Evolutionary conservation across 495 filamentous ascomycete genomes (phyloP).

Genomic region (Pyronema omphalodes): DNA sequence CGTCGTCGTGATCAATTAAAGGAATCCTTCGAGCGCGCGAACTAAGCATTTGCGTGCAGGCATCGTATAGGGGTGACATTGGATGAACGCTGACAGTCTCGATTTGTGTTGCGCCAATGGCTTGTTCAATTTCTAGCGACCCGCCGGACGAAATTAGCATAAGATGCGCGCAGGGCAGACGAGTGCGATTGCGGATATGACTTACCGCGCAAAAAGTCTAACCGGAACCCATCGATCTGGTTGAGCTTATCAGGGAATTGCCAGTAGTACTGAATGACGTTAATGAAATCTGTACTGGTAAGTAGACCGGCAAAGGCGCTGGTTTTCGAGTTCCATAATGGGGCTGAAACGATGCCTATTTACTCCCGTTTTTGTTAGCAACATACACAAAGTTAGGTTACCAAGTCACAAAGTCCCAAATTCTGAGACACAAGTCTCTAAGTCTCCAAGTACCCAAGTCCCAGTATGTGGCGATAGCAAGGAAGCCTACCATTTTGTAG

Average conservation of each 20-base stretch:
- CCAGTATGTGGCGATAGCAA: not conserved
- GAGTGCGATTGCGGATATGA: not conserved
- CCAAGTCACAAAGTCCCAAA: too few species aligned
- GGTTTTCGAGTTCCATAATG: conserved; percentile 88
- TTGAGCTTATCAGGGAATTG: conserved; percentile 82
- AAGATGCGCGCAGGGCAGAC: not conserved
- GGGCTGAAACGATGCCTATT: conserved; percentile 89
- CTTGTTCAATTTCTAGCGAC: conserved; percentile 69
- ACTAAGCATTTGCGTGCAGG: conserved; percentile 83
- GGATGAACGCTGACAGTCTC: conserved; percentile 95
- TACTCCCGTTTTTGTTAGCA: not conserved
- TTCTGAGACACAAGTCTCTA: too few species aligned
- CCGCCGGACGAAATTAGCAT: not conserved
- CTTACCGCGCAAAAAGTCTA: conserved; percentile 79
- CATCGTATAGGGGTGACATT: conserved; percentile 75
- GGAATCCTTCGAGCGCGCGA: conserved; percentile 87
- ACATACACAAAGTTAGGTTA: not conserved
- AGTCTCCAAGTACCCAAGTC: not conserved
- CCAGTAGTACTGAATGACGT: conserved; percentile 98
- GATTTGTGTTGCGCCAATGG: conserved; percentile 73
- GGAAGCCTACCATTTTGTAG: conserved; percentile 73
- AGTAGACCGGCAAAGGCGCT: conserved; percentile 88
- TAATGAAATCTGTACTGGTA: conserved; percentile 94
- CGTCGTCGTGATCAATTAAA: conserved; percentile 83
- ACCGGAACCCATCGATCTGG: conserved; percentile 80